Evolutionary conservation across 2,329 filamentous ascomycete species (phyloP), one percentile per base, ranked within the genome.

Genomic region (Aspergillus versicolor): DNA sequence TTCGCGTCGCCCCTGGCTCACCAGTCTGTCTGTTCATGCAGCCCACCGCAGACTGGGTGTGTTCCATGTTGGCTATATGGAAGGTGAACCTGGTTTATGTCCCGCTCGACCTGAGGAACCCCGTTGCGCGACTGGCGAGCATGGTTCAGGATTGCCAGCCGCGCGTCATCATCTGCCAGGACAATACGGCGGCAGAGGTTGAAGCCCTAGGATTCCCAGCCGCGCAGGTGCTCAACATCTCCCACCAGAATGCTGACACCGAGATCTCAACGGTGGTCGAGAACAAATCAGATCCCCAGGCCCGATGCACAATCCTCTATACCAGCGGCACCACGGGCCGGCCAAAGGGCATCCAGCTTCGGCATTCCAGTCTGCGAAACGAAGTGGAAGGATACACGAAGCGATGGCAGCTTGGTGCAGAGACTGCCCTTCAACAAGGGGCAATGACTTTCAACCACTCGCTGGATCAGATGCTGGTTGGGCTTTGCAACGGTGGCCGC

Each of bases 11-110:
- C 3, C 6, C 6, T 17, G 24, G 41, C 4, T 8, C 17, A 3
- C n/a, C 34, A 1, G 38, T 58, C 2, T 41, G 13, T 4, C 42
- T 58, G 8, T 49, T 52, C 27, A 24, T 32, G 7, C 38, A 58
- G 6, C 45, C 51, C 3, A 41, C 55, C 24, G 24, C 54, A 7
- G 61, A 68, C 37, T 68, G 63, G 63, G 63, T 70, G 24, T 66
- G 63, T 40, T 72, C 69, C 6, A 57, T 73, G 45, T 61, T 77
- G 3, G 73, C 70, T 5, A 67, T 74, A 19, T 48, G 71, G 44
- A 61, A 65, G 1, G 56, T 70, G 21, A 72, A 72, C 3, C 70
- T 64, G 7, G 57, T 66, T 3, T 76, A 75, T 48, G 52, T 75
- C 5, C 73, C 73, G 0, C 48, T 77, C 9, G 73, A 75, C 52